Percentiles rank a stretch among this genome's conserved stretches.
Conservation (phyloP, 2,329 filamentous ascomycete species). For the Diaporthe citrichinensis region DNA sequence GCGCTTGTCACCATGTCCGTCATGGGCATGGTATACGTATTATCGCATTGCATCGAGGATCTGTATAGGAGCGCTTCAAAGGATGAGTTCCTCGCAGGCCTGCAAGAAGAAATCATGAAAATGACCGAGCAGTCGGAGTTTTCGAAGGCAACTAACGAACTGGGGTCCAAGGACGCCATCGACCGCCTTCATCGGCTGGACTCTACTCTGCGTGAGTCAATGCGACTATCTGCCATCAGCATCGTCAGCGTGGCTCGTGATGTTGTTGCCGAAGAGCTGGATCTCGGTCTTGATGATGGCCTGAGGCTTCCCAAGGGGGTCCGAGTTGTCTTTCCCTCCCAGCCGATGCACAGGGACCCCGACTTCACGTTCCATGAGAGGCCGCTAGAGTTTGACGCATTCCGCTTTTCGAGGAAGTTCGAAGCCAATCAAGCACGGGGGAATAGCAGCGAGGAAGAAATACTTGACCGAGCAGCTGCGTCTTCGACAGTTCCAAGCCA, state of each 20-base stretch:
- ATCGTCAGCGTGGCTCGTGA: not conserved
- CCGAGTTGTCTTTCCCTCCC: not conserved
- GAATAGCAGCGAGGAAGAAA: not conserved
- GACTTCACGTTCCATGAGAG: not conserved
- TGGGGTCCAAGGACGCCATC: not conserved
- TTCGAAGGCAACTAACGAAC: not conserved
- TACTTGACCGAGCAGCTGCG: not conserved
- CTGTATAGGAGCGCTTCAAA: not conserved
- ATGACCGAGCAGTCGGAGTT: not conserved
- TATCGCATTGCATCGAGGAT: slow-evolving; percentile 6
- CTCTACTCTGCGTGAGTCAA: slow-evolving; percentile 20
- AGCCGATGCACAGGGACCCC: not conserved
- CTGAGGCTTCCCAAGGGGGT: not conserved
- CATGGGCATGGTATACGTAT: not conserved
- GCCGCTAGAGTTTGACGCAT: not conserved
- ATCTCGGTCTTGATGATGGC: not conserved
- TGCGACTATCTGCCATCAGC: slow-evolving; percentile 2
- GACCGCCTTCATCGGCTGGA: not conserved
- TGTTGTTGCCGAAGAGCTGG: not conserved
- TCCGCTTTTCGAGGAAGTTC: slow-evolving; percentile 2
- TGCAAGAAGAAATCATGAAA: not conserved
- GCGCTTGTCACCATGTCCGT: not conserved
- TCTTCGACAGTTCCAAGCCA: not conserved
- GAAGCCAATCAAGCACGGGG: not conserved
- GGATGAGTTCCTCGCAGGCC: not conserved